phyloP scores from a whole-genome alignment of 2,329 filamentous ascomycete genomes.

The Calonectria pauciramosa region DNA sequence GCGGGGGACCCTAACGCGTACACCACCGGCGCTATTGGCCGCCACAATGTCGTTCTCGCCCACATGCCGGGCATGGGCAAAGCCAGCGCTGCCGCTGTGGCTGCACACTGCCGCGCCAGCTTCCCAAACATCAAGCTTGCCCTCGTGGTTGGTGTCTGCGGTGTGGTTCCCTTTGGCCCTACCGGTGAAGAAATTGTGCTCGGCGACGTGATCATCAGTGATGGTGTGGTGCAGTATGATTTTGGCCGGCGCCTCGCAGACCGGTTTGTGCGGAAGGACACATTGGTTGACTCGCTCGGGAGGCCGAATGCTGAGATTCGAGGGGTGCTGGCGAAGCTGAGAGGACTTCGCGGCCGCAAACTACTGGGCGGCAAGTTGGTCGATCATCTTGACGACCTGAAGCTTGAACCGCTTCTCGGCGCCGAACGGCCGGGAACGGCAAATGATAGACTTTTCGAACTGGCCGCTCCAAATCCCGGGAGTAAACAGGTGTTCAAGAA shows the following conservation, averaged over 20 bases:
- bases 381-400: neutral
- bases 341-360: constrained; percentile 18
- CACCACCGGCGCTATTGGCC: neutral
- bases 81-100: neutral
- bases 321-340: constrained; percentile 39
- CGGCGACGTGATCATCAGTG: constrained; percentile 47
- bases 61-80: constrained; percentile 15
- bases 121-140: constrained; percentile 5
- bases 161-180: constrained; percentile 33
- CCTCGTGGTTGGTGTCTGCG: constrained; percentile 20
- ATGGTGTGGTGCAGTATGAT: constrained; percentile 47
- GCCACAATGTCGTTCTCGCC: constrained; percentile 12
- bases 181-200: constrained; percentile 36
- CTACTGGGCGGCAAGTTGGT: neutral
- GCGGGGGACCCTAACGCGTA: constrained; percentile 37
- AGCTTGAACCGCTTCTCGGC: neutral
- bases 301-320: constrained; percentile 40
- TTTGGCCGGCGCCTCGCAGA: constrained; percentile 42
- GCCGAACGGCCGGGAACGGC: neutral
- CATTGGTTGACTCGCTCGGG: constrained; percentile 34
- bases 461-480: neutral
- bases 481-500: neutral
- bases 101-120: neutral
- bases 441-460: neutral
- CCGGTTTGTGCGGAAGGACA: constrained; percentile 40